Evolutionary conservation across 257 asterid genomes (phyloP), one percentile per base, ranked within the genome.

Genomic region (Cordia subcordata): DNA sequence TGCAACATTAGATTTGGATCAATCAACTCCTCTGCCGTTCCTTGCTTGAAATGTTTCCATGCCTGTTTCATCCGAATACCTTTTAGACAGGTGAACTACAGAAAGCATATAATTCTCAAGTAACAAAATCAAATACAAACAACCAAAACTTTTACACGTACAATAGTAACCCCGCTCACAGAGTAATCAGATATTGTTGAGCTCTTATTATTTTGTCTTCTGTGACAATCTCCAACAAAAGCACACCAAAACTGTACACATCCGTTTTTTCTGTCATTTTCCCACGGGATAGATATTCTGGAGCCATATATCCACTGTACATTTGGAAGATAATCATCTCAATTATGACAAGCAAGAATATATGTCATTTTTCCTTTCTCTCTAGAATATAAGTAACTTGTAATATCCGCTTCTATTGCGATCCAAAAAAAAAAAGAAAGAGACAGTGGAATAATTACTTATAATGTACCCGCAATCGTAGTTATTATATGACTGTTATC

Each of bases 271-370:
- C 91, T 0, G 94, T 82, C 63, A 87, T 60, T 71, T 68, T 76
- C 0, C 95, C 94, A 19, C 73, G 88, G 52, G 80, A 83, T 4
- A 87, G 22, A 49, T 87, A 87, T 56, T 87, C 95, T 8, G 95
- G 95, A 17, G 95, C 95, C 88, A 84, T 84, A 62, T 87, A 87
- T 45, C 95, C 94, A 6, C 95, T 87, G 77, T 49, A 55, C 32
- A 47, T 50, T 56, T 42, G 4, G 15, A 42, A 2, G 47, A 9
- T n/a, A 17, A 46, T 65, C 55, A 60, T 49, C 21, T 17, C 18
- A 49, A 15, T 49, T 1, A 42, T 42, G 4, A 49, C 3, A 42
- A 1, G 4, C 10, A 42, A 13, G 3, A 3, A 8, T 42, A 13
- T 42, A 12, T 42, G 10, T 9, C 15, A 42, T 10, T 10, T 42